phyloP scores from a whole-genome alignment of 176 grass and related monocot species.

The Metroxylon sagu region DNA sequence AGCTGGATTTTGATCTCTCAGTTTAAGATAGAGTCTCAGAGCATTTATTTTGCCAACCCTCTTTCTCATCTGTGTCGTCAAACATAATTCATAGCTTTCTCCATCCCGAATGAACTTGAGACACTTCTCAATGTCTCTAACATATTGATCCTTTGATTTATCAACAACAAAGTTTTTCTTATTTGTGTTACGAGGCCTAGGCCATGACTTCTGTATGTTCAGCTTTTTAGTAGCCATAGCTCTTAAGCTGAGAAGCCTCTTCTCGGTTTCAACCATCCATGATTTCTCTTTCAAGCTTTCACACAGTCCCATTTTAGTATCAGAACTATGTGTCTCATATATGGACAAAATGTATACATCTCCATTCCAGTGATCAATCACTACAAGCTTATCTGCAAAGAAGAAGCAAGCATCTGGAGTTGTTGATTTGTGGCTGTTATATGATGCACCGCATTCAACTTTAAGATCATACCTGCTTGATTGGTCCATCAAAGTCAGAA shows the following conservation, averaged over 20 bases:
- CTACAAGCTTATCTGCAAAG: constrained; percentile 79
- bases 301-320: constrained; percentile 15
- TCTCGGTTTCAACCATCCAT: constrained; percentile 81
- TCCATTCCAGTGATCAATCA: constrained; percentile 64
- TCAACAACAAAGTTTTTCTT: constrained; percentile 53
- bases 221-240: constrained; percentile 16
- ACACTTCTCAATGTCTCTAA: constrained; percentile 67
- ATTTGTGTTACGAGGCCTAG: constrained; percentile 25
- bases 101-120: constrained; percentile 71
- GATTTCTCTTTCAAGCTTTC: constrained; percentile 25
- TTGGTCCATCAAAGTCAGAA: background rate
- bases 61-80: constrained; percentile 84
- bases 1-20: constrained; percentile 82
- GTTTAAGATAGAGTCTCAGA: constrained; percentile 57
- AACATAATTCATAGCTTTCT: constrained; percentile 90
- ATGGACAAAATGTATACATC: constrained; percentile 66
- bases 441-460: constrained; percentile 85
- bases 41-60: constrained; percentile 47
- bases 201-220: constrained; percentile 24
- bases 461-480: constrained; percentile 72
- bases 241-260: constrained; percentile 54
- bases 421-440: constrained; percentile 66
- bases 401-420: constrained; percentile 75
- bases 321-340: constrained; percentile 33
- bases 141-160: constrained; percentile 77